Evolutionary conservation across 2,329 filamentous ascomycete species (phyloP), one percentile per base, ranked within the genome.

Genomic region (Leptographium lundbergii): DNA sequence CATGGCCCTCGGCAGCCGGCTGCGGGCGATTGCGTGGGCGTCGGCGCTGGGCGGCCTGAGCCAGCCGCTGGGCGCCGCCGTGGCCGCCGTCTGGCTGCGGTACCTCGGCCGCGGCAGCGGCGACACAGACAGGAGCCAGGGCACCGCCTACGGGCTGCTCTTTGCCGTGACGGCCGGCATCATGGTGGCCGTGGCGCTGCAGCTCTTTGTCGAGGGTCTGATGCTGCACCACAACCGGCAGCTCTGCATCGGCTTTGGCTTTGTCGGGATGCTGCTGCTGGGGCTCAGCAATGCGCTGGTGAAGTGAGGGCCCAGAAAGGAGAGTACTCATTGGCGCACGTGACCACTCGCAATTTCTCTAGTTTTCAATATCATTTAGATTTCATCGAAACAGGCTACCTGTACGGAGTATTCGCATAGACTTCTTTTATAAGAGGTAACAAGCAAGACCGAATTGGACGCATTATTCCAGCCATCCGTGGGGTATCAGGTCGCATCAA

Each of bases 141-240:
- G 77, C n/a, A 76, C 77, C n/a, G 78, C 78, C 0, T 92, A 94
- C 67, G 89, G 86, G 0, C 81, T 81, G 57, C 86, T 97, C 73
- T 99, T 99, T 74, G 91, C 90, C 7, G 76, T 85, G 11, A 97
- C 92, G 0, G 85, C 91, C 0, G 94, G 94, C 1, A 95, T 99
- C 66, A 97, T 99, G 94, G 86, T 90, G 32, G 94, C 88, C 66
- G 94, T 99, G 34, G 91, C 87, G 3, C 73, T 99, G 68, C 89
- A 95, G 72, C 76, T 99, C 7, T 92, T 96, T 67, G 86, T 88
- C 4, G 91, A 99, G 75, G 87, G 87, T 64, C 71, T 96, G 68
- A 88, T 86, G 60, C 73, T 96, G 68, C 91, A 89, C 64, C 90
- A 95, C 73, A 86, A 86, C 67, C 79, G 86, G 62, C 84, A 85